phyloP scores from a whole-genome alignment of 2,329 filamentous ascomycete species.

The Verticillium alfalfae region DNA sequence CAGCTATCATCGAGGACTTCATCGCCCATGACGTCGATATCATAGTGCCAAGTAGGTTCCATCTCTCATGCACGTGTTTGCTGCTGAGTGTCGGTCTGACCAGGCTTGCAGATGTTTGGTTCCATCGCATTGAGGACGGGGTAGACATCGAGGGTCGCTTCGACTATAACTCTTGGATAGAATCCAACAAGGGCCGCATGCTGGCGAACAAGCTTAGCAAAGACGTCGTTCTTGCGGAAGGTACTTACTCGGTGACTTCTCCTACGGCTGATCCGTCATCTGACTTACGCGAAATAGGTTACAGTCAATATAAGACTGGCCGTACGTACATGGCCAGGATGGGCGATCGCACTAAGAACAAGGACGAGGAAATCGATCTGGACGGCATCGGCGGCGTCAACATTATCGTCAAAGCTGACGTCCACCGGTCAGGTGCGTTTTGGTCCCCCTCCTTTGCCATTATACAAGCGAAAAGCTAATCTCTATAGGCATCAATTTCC shows the following conservation, averaged over 20 bases:
- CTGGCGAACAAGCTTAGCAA: constrained; percentile 70
- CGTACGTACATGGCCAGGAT: constrained; percentile 84
- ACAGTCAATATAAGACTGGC: constrained; percentile 88
- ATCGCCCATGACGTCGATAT: constrained; percentile 90
- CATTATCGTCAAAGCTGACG: constrained; percentile 95
- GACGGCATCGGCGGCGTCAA: constrained; percentile 97
- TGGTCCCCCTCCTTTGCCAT: background rate
- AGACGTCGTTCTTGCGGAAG: constrained; percentile 83
- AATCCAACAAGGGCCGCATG: constrained; percentile 78
- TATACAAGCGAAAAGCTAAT: background rate
- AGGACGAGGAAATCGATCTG: constrained; percentile 85
- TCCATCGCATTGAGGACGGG: constrained; percentile 78
- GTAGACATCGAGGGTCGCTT: constrained; percentile 93
- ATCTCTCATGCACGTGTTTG: background rate
- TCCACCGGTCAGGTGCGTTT: constrained; percentile 79
- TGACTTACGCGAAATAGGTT: constrained; percentile 50
- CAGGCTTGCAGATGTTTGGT: constrained; percentile 75
- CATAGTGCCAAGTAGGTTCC: constrained; percentile 79
- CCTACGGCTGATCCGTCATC: background rate
- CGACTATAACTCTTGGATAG: constrained; percentile 98
- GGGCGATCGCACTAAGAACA: constrained; percentile 89
- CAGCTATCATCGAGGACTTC: constrained; percentile 87
- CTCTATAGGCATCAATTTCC: constrained; percentile 84
- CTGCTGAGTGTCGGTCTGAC: background rate
- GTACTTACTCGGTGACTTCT: constrained; percentile 32